A percentile compares a stretch with the other conserved stretches of the same genome.
Conservation (phyloP, 371 early-diverging fungal species). For the Mortierella sp. region DNA sequence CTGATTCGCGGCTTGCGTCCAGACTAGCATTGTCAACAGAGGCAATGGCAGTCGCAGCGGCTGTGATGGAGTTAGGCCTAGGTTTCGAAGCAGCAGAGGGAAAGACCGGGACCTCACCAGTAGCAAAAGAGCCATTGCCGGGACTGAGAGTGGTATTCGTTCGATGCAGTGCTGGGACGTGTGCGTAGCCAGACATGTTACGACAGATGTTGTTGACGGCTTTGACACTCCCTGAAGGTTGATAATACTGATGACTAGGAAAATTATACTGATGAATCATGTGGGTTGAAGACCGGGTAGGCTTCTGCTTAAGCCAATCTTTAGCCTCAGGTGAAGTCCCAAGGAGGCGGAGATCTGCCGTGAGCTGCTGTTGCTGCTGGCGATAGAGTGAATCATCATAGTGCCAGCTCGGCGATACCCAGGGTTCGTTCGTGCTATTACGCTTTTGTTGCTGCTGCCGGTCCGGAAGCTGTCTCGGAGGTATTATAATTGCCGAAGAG, state of each 20-base stretch:
- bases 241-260: constrained; percentile 24
- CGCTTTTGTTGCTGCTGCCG: constrained; percentile 5
- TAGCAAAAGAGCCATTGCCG: too few species aligned
- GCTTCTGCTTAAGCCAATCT: constrained; percentile 51
- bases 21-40: background rate
- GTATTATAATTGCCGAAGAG: constrained; percentile 11
- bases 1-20: too few species aligned
- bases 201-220: constrained; percentile 2
- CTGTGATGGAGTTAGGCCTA: constrained; percentile 15
- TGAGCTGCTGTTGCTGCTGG: constrained; percentile 4
- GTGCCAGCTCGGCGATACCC: background rate
- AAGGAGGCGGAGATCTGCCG: constrained; percentile 7
- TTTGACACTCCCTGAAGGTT: constrained; percentile 16
- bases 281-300: constrained; percentile 32
- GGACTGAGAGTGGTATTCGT: constrained; percentile 1
- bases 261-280: constrained; percentile 40
- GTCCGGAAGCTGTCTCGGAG: constrained; percentile 2
- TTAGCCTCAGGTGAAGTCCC: constrained; percentile 37
- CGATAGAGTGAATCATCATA: constrained; percentile 1
- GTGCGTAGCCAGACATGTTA: constrained; percentile 1
- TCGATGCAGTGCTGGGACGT: background rate
- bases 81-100: constrained; percentile 7
- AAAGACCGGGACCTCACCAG: background rate
- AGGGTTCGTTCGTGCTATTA: background rate
- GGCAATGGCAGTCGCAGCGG: constrained; percentile 14